These are phyloP conservation scores for Diplocarpon rosae DNA, from an alignment of 2,329 filamentous ascomycete genomes.

Conservation along the genomic window DNA sequence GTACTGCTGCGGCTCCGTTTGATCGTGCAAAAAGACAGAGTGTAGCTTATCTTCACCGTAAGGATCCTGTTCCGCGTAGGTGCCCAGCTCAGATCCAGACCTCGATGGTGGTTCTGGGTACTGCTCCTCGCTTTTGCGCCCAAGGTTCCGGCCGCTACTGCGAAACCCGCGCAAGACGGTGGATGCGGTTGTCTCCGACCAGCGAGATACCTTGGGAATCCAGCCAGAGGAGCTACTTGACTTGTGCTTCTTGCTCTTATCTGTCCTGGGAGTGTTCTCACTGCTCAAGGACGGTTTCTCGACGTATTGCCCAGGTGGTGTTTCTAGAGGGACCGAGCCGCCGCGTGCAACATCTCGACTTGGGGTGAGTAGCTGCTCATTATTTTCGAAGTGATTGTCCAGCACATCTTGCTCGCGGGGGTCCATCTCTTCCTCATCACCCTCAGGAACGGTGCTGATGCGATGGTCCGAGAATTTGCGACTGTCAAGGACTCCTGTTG, in stretches of 20 bases:
- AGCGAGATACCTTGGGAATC: constrained; percentile 89
- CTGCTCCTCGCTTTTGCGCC: constrained; percentile 50
- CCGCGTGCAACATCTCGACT: constrained; percentile 42
- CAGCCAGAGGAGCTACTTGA: constrained; percentile 66
- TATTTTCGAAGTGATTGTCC: constrained; percentile 46
- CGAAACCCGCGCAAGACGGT: constrained; percentile 72
- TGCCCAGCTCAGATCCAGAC: constrained; percentile 64
- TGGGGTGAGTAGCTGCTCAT: constrained; percentile 50
- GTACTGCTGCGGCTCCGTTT: constrained; percentile 26
- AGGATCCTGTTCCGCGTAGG: constrained; percentile 47
- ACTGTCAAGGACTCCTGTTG: constrained; percentile 25
- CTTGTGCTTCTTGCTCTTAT: constrained; percentile 80
- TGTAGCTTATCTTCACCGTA: constrained; percentile 52
- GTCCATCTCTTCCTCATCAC: constrained; percentile 50
- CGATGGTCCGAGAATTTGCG: constrained; percentile 62
- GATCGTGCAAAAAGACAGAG: constrained; percentile 43
- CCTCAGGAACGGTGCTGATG: constrained; percentile 82
- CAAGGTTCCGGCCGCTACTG: constrained; percentile 46
- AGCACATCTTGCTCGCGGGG: constrained; percentile 36
- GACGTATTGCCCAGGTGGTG: constrained; percentile 43
- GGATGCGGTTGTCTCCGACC: constrained; percentile 93
- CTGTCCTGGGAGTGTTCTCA: constrained; percentile 63
- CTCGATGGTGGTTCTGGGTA: constrained; percentile 47
- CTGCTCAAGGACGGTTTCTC: constrained; percentile 44
- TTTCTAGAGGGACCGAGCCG: constrained; percentile 43